phyloP scores from a whole-genome alignment of 768 basidiomycete species.

The Harrya chromipes region DNA sequence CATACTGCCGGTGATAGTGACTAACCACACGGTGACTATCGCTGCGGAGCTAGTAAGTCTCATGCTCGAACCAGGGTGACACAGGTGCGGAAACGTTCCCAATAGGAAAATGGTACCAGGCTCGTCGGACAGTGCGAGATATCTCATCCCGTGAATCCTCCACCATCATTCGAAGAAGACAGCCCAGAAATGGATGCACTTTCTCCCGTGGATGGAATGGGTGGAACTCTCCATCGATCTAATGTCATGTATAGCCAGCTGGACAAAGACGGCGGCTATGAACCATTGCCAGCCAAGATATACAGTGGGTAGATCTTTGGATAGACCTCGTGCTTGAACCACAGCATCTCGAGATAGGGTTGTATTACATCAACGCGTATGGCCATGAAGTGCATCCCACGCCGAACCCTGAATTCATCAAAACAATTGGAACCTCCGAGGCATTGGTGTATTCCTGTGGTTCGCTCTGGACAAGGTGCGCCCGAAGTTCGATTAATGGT shows the following conservation, averaged over 20 bases:
- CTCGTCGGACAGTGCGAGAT: conserved; percentile 94
- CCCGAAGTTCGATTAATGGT: conserved; percentile 1
- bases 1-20: conserved; percentile 89
- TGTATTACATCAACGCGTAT: conserved; percentile 89
- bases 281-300: conserved; percentile 59
- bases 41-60: conserved; percentile 74
- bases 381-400: conserved; percentile 89
- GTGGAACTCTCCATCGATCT: conserved; percentile 44
- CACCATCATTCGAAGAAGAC: conserved; percentile 29
- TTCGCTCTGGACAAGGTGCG: conserved; percentile 89
- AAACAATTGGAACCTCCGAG: conserved; percentile 55
- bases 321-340: conserved; percentile 10
- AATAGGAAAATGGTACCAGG: conserved; percentile 66
- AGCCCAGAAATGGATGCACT: conserved; percentile 33
- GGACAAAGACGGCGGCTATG: conserved; percentile 48
- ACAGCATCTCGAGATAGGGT: conserved; percentile 40
- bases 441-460: conserved; percentile 90
- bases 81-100: conserved; percentile 4
- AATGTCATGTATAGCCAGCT: conserved; percentile 67
- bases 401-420: conserved; percentile 79
- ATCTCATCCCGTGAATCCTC: conserved; percentile 68
- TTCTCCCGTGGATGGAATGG: conserved; percentile 55
- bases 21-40: conserved; percentile 94
- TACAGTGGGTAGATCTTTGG: conserved; percentile 46
- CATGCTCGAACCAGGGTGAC: conserved; percentile 51